Percentiles rank a stretch among this genome's conserved stretches.
These are phyloP conservation scores for Zostera marina DNA, from an alignment of 116 monocot species.

Conservation along the genomic window DNA sequence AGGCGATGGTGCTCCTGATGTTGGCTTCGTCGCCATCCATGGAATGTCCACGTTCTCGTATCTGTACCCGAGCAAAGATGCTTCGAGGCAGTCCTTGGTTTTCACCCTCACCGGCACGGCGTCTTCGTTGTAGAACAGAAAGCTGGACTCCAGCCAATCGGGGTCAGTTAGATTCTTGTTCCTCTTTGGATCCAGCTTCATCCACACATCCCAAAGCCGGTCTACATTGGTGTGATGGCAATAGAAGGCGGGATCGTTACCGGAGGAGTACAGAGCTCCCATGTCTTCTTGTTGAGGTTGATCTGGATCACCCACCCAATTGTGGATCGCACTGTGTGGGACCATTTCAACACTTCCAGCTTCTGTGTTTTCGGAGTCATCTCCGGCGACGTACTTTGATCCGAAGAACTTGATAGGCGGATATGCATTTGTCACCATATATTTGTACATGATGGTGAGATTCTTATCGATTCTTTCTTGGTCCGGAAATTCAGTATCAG, in stretches of 20 bases:
- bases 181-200: background rate
- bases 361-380: background rate
- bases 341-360: constrained; percentile 14
- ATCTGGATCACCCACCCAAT: constrained; percentile 13
- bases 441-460: constrained; percentile 20
- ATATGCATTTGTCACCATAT: constrained; percentile 12
- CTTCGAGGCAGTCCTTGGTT: constrained; percentile 10
- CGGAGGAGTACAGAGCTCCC: constrained; percentile 31
- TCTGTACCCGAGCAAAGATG: constrained; percentile 6
- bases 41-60: constrained; percentile 5
- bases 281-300: constrained; percentile 20
- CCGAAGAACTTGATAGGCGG: constrained; percentile 23
- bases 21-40: constrained; percentile 2
- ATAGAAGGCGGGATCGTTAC: constrained; percentile 35
- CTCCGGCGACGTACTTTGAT: constrained; percentile 8
- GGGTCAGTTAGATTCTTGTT: constrained; percentile 5
- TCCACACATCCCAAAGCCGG: constrained; percentile 26
- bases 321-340: constrained; percentile 19
- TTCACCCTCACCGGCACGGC: constrained; percentile 12
- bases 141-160: constrained; percentile 18
- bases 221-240: constrained; percentile 31
- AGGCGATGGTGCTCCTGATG: background rate
- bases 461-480: constrained; percentile 10
- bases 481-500: background rate
- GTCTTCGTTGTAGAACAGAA: constrained; percentile 32